Percentiles rank a stretch among this genome's conserved stretches.
phyloP scores from a whole-genome alignment of 306 rosid genomes.

The Dryas drummondii region DNA sequence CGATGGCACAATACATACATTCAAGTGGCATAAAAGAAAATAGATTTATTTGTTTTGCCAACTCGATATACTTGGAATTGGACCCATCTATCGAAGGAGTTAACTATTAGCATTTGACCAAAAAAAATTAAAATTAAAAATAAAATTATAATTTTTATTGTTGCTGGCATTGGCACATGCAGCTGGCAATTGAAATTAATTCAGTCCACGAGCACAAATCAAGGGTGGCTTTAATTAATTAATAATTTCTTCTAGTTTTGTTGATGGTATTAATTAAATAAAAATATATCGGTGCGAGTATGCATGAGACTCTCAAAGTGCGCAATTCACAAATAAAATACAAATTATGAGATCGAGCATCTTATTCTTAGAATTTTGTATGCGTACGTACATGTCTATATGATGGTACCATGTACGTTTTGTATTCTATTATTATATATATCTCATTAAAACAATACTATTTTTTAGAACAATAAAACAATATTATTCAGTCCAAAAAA shows the following conservation, averaged over 20 bases:
- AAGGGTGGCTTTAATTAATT: background rate
- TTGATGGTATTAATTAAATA: background rate
- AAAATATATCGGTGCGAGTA: background rate
- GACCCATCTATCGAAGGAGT: background rate
- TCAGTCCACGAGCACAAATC: background rate
- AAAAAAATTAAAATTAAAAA: background rate
- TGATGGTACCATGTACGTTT: slow-evolving; percentile 12
- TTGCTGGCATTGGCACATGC: background rate
- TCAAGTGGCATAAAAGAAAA: background rate
- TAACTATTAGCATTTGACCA: slow-evolving; percentile 5
- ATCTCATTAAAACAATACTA: no score
- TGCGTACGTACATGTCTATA: background rate
- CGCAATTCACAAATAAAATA: background rate
- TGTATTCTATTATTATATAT: background rate
- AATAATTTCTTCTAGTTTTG: background rate
- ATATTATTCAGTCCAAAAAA: no score
- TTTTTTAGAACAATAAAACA: no score
- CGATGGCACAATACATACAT: background rate
- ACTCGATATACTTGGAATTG: background rate
- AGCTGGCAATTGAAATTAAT: background rate
- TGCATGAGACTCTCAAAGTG: no score
- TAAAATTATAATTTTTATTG: background rate
- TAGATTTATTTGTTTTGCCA: background rate
- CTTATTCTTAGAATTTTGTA: slow-evolving; percentile 2
- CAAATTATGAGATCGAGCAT: slow-evolving; percentile 1